phyloP scores from a whole-genome alignment of 441 rosid genomes.

The Cnidoscolus chayamansa region DNA sequence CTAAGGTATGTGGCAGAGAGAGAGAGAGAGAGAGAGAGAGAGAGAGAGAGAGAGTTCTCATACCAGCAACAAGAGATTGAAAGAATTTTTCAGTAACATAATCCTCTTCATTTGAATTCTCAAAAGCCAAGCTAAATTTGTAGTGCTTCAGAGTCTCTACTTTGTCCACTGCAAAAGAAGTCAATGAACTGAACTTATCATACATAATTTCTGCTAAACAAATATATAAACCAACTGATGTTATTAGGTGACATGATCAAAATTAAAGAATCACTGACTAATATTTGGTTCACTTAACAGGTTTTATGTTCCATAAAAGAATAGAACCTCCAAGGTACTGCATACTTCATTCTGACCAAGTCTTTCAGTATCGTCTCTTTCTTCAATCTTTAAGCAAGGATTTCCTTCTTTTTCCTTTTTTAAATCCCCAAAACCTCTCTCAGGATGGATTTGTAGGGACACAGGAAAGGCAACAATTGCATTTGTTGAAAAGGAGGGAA shows the following conservation, averaged over 20 bases:
- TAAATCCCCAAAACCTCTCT: too few species aligned
- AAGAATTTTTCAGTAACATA: constrained; percentile 91
- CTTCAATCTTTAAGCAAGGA: neutral
- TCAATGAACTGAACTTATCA: neutral
- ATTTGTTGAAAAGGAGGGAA: too few species aligned
- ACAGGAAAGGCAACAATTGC: too few species aligned
- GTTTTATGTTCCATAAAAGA: neutral
- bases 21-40: neutral
- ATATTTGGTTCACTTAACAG: neutral
- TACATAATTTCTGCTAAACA: constrained; percentile 4
- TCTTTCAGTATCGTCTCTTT: neutral
- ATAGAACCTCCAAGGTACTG: neutral
- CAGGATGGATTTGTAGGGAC: too few species aligned
- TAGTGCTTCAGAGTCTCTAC: constrained; percentile 74
- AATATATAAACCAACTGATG: neutral
- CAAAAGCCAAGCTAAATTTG: constrained; percentile 92
- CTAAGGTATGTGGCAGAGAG: neutral
- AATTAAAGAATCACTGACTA: neutral
- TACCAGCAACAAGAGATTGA: constrained; percentile 95
- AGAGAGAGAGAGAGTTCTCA: neutral
- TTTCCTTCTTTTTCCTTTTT: too few species aligned
- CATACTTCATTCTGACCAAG: neutral
- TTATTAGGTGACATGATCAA: neutral
- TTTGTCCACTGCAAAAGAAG: constrained; percentile 63
- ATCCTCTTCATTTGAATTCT: constrained; percentile 97